These are phyloP conservation scores for Scheffersomyces insectosa DNA, from an alignment of 1,139 yeast species.

Conservation along the genomic window DNA sequence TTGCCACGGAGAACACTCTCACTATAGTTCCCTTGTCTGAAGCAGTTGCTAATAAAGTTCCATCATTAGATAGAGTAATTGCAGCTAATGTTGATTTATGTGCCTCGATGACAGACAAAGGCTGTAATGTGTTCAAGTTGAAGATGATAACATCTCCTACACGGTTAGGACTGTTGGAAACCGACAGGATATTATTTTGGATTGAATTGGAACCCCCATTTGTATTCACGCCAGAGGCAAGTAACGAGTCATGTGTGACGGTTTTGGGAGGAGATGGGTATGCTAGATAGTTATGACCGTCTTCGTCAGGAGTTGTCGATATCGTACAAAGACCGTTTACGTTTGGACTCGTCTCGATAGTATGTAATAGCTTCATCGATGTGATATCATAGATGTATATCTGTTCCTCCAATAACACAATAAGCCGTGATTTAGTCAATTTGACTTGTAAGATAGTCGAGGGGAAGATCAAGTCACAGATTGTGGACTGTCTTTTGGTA, in stretches of 20 bases:
- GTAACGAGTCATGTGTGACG: slow-evolving; percentile 43
- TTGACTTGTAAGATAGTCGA: slow-evolving; percentile 77
- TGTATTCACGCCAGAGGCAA: slow-evolving; percentile 45
- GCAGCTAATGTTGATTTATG: slow-evolving; percentile 87
- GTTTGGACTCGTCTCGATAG: slow-evolving; percentile 83
- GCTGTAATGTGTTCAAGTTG: slow-evolving; percentile 75
- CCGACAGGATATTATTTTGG: slow-evolving; percentile 45
- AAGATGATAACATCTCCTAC: slow-evolving; percentile 90
- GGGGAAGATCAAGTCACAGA: slow-evolving; percentile 89
- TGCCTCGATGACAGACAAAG: slow-evolving; percentile 88
- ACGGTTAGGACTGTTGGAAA: slow-evolving; percentile 47
- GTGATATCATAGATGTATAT: slow-evolving; percentile 86
- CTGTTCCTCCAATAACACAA: slow-evolving; percentile 80
- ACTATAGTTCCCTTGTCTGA: slow-evolving; percentile 94
- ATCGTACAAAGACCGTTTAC: slow-evolving; percentile 61
- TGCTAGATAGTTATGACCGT: slow-evolving; percentile 66
- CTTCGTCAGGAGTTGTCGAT: slow-evolving; percentile 51
- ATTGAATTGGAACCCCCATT: slow-evolving; percentile 47
- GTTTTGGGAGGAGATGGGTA: slow-evolving; percentile 82
- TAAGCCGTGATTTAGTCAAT: slow-evolving; percentile 70
- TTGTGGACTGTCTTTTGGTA: slow-evolving; percentile 69
- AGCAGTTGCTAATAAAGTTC: slow-evolving; percentile 85
- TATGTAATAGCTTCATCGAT: slow-evolving; percentile 84
- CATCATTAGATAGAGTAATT: slow-evolving; percentile 75
- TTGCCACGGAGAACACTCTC: slow-evolving; percentile 80